Evolutionary conservation across 2,329 filamentous ascomycete genomes (phyloP), one percentile per base, ranked within the genome.

Genomic region (Colletotrichum tropicicola): DNA sequence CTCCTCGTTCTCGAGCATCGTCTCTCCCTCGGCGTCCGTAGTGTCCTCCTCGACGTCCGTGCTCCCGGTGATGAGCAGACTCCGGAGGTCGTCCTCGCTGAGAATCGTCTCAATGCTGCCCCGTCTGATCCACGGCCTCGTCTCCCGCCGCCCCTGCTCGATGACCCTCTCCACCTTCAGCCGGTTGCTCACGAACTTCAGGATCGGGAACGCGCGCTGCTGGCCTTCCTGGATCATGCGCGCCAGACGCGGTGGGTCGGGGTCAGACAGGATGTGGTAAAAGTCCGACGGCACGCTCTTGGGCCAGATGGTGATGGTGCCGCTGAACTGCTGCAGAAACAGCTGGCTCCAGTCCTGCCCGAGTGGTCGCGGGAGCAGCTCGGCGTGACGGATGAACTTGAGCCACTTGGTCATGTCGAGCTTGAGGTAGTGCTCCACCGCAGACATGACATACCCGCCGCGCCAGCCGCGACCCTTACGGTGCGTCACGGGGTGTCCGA

Each of bases 401-500:
- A 99, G 89, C 94, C 96, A 99, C 82, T 99, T 99, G 72, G 92
- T 97, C 70, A 99, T 85, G 77, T 99, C 96, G 23, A 99, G 88
- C 77, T 98, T 98, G 75, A 99, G 88, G 74, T 96, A 97, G 77
- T 98, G 94, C 78, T 99, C 96, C 6, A 92, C 89, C 0, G 96
- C 95, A 6, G 91, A 95, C 68, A 96, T 95, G 13, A 99, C 85
- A 79, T 97, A 99, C 1, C 96, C 96, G 39, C 96, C 96, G 56
- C 96, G 91, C 96, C 96, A 99, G 59, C 96, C 96, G 48, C 94
- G 91, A 5, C 96, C 96, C 70, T 91, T 91, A 58, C 96, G 92
- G 77, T 99, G 96, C 0, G 94, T 98, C 17, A 98, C 96, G 9
- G 96, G 96, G 55, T 93, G 90, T 5, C 96, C 96, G 9, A 98